A percentile compares a stretch with the other conserved stretches of the same genome.
phyloP scores from a whole-genome alignment of 2,329 filamentous ascomycete genomes.

The Colletotrichum navitas region DNA sequence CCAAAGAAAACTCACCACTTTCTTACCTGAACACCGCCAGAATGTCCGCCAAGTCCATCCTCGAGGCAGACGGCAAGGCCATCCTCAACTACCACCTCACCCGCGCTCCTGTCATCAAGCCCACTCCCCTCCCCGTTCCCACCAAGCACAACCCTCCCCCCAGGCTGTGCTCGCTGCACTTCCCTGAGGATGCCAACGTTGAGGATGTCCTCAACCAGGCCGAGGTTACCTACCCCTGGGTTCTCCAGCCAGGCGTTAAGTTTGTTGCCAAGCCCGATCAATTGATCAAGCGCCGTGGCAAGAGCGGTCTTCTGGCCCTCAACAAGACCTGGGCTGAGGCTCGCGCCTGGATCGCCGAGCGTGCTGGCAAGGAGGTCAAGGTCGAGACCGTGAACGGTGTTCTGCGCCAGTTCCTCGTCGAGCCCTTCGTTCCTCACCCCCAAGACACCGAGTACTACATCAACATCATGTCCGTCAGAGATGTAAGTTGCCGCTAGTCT shows the following conservation, averaged over 20 bases:
- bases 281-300: conserved; percentile 99
- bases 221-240: conserved; percentile 96
- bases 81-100: conserved; percentile 99
- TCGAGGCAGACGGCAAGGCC: conserved; percentile 99
- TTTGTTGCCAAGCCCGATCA: conserved; percentile 99
- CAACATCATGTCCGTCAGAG: conserved; percentile 99
- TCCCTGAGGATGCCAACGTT: conserved; percentile 88
- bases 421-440: conserved; percentile 97
- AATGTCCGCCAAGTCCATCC: conserved; percentile 85
- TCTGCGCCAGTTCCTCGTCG: conserved; percentile 95
- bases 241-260: conserved; percentile 84
- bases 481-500: conserved; percentile 76
- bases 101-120: conserved; percentile 96
- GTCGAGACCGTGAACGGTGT: conserved; percentile 93
- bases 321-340: conserved; percentile 98
- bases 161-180: conserved; percentile 92
- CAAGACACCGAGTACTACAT: conserved; percentile 99
- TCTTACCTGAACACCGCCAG: conserved; percentile 44
- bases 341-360: conserved; percentile 91
- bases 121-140: conserved; percentile 87
- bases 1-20: conserved; percentile 33
- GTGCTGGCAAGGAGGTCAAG: conserved; percentile 91
- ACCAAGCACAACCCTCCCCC: conserved; percentile 92
- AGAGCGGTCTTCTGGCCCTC: conserved; percentile 94
- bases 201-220: conserved; percentile 92